Percentiles rank a stretch among this genome's conserved stretches.
phyloP scores from a whole-genome alignment of 2,329 filamentous ascomycete species.

The Pyrenochaeta sp. region DNA sequence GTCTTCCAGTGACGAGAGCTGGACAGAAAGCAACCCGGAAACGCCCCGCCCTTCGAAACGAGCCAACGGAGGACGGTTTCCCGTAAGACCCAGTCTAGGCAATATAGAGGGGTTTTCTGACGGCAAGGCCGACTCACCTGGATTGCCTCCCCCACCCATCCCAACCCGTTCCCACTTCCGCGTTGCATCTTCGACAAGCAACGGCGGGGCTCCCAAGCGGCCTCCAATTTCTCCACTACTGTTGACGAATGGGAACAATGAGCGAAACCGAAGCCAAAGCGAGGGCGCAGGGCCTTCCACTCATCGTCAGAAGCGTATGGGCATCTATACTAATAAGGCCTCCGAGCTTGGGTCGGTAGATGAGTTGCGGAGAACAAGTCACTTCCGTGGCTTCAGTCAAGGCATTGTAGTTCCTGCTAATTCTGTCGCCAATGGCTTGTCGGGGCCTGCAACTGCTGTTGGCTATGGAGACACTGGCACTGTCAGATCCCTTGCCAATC shows the following conservation, averaged over 20 bases:
- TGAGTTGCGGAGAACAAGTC: constrained; percentile 61
- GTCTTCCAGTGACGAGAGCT: constrained; percentile 58
- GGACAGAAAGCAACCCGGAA: constrained; percentile 73
- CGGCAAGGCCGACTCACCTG: constrained; percentile 44
- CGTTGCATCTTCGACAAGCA: constrained; percentile 72
- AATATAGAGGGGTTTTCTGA: constrained; percentile 68
- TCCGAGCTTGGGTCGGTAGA: constrained; percentile 63
- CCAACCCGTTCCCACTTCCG: constrained; percentile 84
- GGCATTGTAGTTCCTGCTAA: constrained; percentile 56
- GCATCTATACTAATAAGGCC: constrained; percentile 66
- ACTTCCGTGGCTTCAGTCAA: constrained; percentile 66
- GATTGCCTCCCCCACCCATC: constrained; percentile 71
- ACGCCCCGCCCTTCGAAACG: constrained; percentile 75
- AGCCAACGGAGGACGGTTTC: constrained; percentile 64
- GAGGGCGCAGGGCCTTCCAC: constrained; percentile 64
- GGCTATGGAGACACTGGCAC: constrained; percentile 47
- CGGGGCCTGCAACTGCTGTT: constrained; percentile 43
- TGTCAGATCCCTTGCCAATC: constrained; percentile 49
- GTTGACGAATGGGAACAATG: constrained; percentile 71
- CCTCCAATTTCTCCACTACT: constrained; percentile 77
- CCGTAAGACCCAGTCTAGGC: constrained; percentile 71
- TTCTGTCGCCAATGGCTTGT: constrained; percentile 32
- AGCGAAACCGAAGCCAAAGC: constrained; percentile 71
- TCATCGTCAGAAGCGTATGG: constrained; percentile 67
- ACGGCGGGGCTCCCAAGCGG: constrained; percentile 66